Base-by-base conservation (phyloP, 352 stramenopile species). In the Plasmopara muralis region DNA sequence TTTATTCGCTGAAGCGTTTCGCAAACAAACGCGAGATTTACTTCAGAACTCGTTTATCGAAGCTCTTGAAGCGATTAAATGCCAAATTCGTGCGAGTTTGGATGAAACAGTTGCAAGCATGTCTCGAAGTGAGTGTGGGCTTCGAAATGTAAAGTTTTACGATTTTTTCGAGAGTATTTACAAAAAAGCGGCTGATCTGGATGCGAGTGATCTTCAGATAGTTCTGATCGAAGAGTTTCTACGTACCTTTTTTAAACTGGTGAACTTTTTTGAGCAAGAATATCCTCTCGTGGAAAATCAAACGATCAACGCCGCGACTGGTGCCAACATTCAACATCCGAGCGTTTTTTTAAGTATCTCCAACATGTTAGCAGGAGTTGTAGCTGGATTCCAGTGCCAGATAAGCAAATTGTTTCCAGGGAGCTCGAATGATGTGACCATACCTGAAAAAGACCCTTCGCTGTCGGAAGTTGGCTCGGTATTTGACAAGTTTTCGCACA, bases 181-280 rank as follows among this genome's bases (percentile, higher is more conserved):
- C 47, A 77, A 77, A 47, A 83, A 76, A 37, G 68, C 80, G 5
- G 72, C 64, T 14, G 72, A 71, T 28, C 44, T 92, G 37, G 65
- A 88, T 57, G 74, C 75, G 41, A 86, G 72, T 49, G 78, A 92
- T 40, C 63, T 93, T 29, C 83, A 93, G 50, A 72, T 64, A 15
- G 79, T 94, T 2, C 41, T 94, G 28, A 72, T 69, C 0, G 81
- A 92, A 60, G 83, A 91, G 39, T 89, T 87, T 47, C 53, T 91
- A 55, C 68, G 81, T 10, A 80, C 81, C 2, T 38, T 94, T 2
- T 72, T 91, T n/a, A 78, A 76, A 33, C 46, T 93, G 15, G 66
- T 89, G 13, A 3, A 72, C 5, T 91, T 93, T 53, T 68, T 93
- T n/a, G 83, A 93, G 57, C 47, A 70, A 10, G 68, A 85, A 20